These are phyloP conservation scores for Isabelozyma rhagii DNA, from an alignment of 805 yeast genomes.

Conservation along the genomic window DNA sequence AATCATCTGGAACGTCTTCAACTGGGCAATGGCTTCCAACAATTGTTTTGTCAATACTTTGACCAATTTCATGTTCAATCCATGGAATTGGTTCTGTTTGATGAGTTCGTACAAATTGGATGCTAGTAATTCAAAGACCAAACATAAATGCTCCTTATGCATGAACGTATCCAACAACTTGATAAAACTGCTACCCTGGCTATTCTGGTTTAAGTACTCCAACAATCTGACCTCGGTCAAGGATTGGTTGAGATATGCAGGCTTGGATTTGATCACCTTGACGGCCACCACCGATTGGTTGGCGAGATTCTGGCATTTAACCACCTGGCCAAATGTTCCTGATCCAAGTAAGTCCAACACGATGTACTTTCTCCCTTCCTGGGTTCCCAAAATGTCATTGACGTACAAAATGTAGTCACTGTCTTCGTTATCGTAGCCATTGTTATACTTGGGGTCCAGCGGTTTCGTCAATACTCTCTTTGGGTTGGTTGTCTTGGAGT, in stretches of 20 bases:
- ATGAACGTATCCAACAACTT: constrained; percentile 82
- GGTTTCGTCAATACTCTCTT: constrained; percentile 91
- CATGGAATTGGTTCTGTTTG: constrained; percentile 91
- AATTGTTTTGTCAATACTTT: constrained; percentile 76
- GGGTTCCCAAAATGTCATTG: constrained; percentile 85
- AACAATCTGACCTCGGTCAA: constrained; percentile 84
- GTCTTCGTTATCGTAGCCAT: constrained; percentile 84
- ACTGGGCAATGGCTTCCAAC: constrained; percentile 72
- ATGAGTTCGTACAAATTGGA: constrained; percentile 87
- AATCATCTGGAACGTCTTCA: constrained; percentile 79
- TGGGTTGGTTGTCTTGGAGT: constrained; percentile 83
- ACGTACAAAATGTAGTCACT: constrained; percentile 91
- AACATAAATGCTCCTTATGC: constrained; percentile 88
- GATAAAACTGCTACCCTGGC: constrained; percentile 70
- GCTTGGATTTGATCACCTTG: constrained; percentile 87
- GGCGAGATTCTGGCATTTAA: constrained; percentile 78
- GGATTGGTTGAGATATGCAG: constrained; percentile 88
- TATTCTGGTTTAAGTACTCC: constrained; percentile 69
- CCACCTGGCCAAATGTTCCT: constrained; percentile 98
- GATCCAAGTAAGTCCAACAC: constrained; percentile 91
- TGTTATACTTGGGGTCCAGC: constrained; percentile 72
- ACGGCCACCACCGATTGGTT: constrained; percentile 91
- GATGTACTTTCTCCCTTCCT: constrained; percentile 80
- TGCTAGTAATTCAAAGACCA: constrained; percentile 86
- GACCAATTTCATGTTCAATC: constrained; percentile 76